Evolutionary conservation across 2,329 filamentous ascomycete genomes (phyloP), one percentile per base, ranked within the genome.

Genomic region (Apiospora sp.): DNA sequence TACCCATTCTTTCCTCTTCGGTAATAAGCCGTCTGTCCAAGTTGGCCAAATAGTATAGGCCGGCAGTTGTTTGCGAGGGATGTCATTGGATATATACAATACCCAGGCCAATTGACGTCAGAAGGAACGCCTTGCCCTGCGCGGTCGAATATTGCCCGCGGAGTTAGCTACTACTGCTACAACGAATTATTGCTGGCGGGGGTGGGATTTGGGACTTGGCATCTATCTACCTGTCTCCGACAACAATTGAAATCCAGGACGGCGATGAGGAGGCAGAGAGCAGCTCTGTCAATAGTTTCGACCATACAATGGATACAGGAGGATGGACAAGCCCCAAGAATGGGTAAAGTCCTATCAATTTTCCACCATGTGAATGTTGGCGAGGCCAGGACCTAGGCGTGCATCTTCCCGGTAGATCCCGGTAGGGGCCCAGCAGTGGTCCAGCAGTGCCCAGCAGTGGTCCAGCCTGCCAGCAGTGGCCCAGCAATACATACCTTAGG

Each of bases 51-150:
- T 34, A 2, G 27, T 61, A 61, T 27, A 37, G 54, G 30, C 54
- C 54, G 54, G 54, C 54, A 61, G 54, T 61, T 61, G 54, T 61
- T 61, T 61, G 54, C 54, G 54, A 61, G n/a, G 54, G 30, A 19
- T 61, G 54, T 16, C 54, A 37, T 61, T 34, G 54, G 54, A 19
- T 30, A 34, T 22, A 30, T 22, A 19, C 24, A 27, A 27, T 14
- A 13, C n/a, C n/a, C n/a, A 54, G 27, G 22, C 49, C 51, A 58
- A 34, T 58, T 34, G 51, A 58, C 51, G 51, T 58, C 51, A 58
- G 51, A 7, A 30, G 16, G 44, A 16, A 19, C 44, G 44, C 44
- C 44, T 51, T 14, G n/a, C n/a, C n/a, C 8, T 48, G 46, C 46
- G 46, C 6, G 16, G n/a, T 49, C 19, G 44, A 27, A 51, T 51